Base-by-base conservation (phyloP, 148 eudicot species). In the Fagopyrum homotropicum region DNA sequence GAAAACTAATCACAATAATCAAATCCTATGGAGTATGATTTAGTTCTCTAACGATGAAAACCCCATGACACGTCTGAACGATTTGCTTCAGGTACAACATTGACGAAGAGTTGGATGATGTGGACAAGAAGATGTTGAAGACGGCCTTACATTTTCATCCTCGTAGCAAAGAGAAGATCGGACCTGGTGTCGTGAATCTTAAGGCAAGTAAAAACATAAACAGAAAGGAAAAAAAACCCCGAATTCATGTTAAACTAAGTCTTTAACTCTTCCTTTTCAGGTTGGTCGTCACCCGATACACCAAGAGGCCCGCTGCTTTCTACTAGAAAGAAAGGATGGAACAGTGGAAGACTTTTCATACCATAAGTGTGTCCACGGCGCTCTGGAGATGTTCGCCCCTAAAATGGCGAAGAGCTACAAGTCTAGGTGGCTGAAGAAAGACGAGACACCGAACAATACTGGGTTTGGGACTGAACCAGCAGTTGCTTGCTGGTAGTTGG, bases 311-410 rank as follows among this genome's bases (percentile, higher is more conserved):
- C 95, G 93, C 5, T 93, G 98, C 86, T 93, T 91, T 82, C 16
- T 82, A 7, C 54, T 93, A 79, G 89, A 84, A 72, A 84, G 92
- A 75, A 75, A 45, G 16, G 90, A 91, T 77, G 95, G 89, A 77
- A 84, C 89, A 0, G 60, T 78, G 19, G 97, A 89, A 81, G 98
- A 93, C 75, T 91, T 93, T 81, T 93, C 98, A 0, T 91, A 89
- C 66, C 92, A 82, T 74, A 93, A 91, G 76, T 87, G 98, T 72
- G 74, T 91, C 14, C 83, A 64, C 50, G 82, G 80, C 46, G 94
- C 93, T 0, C 72, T 89, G 47, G 84, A 93, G 77, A 57, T 85
- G 9, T 82, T 91, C 46, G 89, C 88, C 45, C 91, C 97, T 66
- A 17, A 71, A 3, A 71, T 45, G 73, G 89, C 92, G 14, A 84